Conservation (phyloP, 768 basidiomycete genomes). For the Serendipita vermifera region DNA sequence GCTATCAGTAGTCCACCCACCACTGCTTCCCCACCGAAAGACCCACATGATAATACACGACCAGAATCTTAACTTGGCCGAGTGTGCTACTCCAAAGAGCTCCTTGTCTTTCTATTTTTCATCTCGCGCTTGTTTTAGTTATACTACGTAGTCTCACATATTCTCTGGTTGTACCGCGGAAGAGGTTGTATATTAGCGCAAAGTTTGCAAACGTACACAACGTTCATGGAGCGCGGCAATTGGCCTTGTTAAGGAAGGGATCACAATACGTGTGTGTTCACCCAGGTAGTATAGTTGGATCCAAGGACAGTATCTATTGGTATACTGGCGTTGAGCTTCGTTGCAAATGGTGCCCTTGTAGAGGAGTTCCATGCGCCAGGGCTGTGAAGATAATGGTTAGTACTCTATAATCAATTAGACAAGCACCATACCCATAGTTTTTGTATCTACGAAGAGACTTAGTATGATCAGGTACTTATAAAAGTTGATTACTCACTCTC, state of each 20-base stretch:
- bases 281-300: constrained; percentile 4
- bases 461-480: background rate
- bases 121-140: too few relatives aligned
- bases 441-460: background rate
- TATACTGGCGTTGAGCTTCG: background rate
- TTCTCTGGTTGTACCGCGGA: too few relatives aligned
- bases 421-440: background rate
- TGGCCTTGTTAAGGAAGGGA: too few relatives aligned
- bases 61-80: too few relatives aligned
- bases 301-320: background rate
- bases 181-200: too few relatives aligned
- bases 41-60: too few relatives aligned
- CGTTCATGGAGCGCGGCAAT: too few relatives aligned
- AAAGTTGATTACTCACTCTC: constrained; percentile 9
- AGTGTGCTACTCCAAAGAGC: too few relatives aligned
- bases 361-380: background rate
- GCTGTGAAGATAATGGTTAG: background rate
- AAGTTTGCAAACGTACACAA: too few relatives aligned
- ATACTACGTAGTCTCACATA: too few relatives aligned
- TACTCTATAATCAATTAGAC: background rate
- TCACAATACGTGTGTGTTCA: too few relatives aligned
- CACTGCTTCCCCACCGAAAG: background rate
- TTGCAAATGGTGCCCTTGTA: background rate
- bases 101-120: too few relatives aligned
- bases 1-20: background rate